phyloP scores from a whole-genome alignment of 495 filamentous ascomycete species.

The Penicillium coprophilum region DNA sequence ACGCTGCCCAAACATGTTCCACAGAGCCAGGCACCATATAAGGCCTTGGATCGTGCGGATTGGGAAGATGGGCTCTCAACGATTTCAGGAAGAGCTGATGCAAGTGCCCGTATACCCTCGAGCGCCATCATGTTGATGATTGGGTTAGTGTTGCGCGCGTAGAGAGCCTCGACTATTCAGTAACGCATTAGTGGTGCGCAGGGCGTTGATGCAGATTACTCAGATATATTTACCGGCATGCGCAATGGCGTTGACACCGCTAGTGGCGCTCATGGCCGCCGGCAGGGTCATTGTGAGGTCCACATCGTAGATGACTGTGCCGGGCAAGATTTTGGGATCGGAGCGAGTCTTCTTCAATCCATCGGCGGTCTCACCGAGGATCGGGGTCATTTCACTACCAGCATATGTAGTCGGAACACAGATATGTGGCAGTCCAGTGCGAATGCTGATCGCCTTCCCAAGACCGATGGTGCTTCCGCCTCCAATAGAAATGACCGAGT shows the following conservation, averaged over 20 bases:
- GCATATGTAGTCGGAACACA: slow-evolving; percentile 70
- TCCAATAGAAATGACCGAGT: slow-evolving; percentile 60
- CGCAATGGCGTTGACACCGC: slow-evolving; percentile 69
- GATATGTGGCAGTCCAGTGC: slow-evolving; percentile 63
- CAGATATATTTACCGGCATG: slow-evolving; percentile 51
- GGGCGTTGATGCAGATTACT: background rate
- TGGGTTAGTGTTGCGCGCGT: slow-evolving; percentile 62
- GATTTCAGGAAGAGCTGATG: slow-evolving; percentile 56
- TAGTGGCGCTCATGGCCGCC: slow-evolving; percentile 56
- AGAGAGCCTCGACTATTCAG: slow-evolving; percentile 60
- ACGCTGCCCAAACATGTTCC: slow-evolving; percentile 62
- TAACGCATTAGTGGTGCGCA: background rate
- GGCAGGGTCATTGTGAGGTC: slow-evolving; percentile 67
- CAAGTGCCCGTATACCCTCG: slow-evolving; percentile 56
- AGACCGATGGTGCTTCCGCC: slow-evolving; percentile 67
- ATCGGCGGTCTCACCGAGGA: slow-evolving; percentile 64
- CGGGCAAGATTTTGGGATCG: slow-evolving; percentile 64
- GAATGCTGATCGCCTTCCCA: slow-evolving; percentile 65
- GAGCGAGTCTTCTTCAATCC: slow-evolving; percentile 64
- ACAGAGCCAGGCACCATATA: slow-evolving; percentile 69
- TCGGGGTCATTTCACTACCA: slow-evolving; percentile 68
- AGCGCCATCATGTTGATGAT: slow-evolving; percentile 58
- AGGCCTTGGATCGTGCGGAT: slow-evolving; percentile 55
- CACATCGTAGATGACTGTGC: slow-evolving; percentile 69
- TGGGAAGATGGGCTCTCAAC: slow-evolving; percentile 48